Evolutionary conservation across 441 rosid species (phyloP).

Genomic region (Oxalis stricta): DNA sequence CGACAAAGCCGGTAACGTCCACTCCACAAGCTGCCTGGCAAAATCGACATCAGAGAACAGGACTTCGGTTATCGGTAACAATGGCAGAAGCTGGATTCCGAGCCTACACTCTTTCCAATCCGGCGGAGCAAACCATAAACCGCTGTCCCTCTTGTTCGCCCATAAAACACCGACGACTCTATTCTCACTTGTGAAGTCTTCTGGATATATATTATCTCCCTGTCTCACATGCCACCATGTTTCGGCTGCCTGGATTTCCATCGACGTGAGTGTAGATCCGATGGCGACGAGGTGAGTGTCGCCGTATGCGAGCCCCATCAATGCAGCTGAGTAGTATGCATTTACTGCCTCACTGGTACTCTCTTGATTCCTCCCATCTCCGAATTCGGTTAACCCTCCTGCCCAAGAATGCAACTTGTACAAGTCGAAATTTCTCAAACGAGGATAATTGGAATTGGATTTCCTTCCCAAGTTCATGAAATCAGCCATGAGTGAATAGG

Average conservation of each 20-base stretch:
- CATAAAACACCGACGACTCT: conserved; percentile 83
- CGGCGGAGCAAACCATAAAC: conserved; percentile 80
- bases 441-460: conserved; percentile 39
- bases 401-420: conserved; percentile 95
- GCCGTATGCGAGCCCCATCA: conserved; percentile 84
- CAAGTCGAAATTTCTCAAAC: conserved; percentile 76
- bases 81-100: conserved; percentile 77
- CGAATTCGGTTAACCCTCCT: conserved; percentile 77
- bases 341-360: conserved; percentile 91
- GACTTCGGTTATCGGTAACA: conserved; percentile 59
- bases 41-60: conserved; percentile 58
- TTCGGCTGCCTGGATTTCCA: conserved; percentile 86
- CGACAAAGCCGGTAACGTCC: conserved; percentile 63
- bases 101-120: conserved; percentile 78
- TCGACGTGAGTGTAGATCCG: conserved; percentile 54
- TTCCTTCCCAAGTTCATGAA: conserved; percentile 56
- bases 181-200: conserved; percentile 62
- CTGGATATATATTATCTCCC: conserved; percentile 37
- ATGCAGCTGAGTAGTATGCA: conserved; percentile 78
- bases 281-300: conserved; percentile 58
- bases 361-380: conserved; percentile 81
- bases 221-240: conserved; percentile 90
- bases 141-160: conserved; percentile 84
- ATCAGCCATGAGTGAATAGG: conserved; percentile 76
- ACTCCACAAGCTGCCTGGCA: conserved; percentile 54